Evolutionary conservation across 805 yeast species (phyloP), one percentile per base, ranked within the genome.

Genomic region (Starmerella stigmatis): DNA sequence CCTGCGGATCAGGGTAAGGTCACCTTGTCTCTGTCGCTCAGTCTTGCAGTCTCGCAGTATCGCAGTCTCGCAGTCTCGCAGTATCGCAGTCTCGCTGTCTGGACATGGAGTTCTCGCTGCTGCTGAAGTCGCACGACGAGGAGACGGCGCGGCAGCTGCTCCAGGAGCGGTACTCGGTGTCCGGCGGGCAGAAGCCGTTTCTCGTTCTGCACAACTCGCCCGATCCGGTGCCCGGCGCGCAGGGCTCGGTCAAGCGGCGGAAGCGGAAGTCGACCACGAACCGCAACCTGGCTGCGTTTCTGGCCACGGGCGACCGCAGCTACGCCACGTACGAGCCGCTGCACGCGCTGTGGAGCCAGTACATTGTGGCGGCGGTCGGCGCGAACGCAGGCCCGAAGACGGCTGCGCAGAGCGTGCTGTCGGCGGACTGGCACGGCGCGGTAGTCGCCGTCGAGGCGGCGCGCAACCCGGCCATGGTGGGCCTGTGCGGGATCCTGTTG

Each of bases 371-470:
- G 34, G 62, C 84, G 4, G 52, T 83, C 8, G 70, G 44, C 21
- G 17, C 40, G 5, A 15, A 16, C 29, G 12, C 40, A 10, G 25
- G 25, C 29, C 44, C 49, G 23, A 25, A 35, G 16, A 39, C 50
- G 6, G 44, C 41, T 4, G 54, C 61, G 11, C 43, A 57, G 34
- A 46, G 79, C 53, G 63, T 86, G 32, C 72, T 89, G 1, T 72
- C 80, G 49, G 84, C 92, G 1, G 96, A 86, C 57, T 81, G 74
- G 62, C 81, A 80, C 54, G 96, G 96, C 3, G 74, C 92, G n/a
- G 60, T 62, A 33, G 46, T 86, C 12, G 69, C 68, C 12, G 86
- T 86, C 0, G 55, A 68, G 2, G 72, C 75, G 38, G 69, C 84
- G n/a, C 63, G 64, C 17, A 81, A 79, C 55, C 64, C 69, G 5